These are phyloP conservation scores for Marasmius sp. DNA, from an alignment of 1,284 basidiomycete genomes.

Conservation along the genomic window DNA sequence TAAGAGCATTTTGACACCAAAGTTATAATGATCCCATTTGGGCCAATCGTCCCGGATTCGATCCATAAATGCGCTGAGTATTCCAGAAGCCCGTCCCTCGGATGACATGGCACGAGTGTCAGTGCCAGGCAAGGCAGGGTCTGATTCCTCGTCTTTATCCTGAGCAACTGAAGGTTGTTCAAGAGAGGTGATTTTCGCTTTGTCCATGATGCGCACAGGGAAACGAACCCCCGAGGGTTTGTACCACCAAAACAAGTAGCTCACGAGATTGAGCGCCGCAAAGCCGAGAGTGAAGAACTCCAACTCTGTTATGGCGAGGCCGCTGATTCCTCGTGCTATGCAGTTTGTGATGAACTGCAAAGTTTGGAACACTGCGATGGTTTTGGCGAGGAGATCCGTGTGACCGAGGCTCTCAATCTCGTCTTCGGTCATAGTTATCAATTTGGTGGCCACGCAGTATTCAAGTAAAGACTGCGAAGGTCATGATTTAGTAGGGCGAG, in stretches of 20 bases:
- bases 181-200: background rate
- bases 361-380: slow-evolving; percentile 28
- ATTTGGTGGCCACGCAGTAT: background rate
- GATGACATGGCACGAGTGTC: background rate
- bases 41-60: too few relatives aligned
- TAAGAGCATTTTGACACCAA: background rate
- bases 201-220: background rate
- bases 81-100: background rate
- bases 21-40: too few relatives aligned
- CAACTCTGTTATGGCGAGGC: slow-evolving; percentile 27
- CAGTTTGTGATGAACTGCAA: slow-evolving; percentile 32
- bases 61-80: too few relatives aligned
- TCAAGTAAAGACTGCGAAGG: background rate
- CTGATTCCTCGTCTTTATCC: background rate
- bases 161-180: background rate
- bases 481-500: background rate
- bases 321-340: slow-evolving; percentile 18
- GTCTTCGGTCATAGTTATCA: slow-evolving; percentile 13
- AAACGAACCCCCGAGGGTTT: slow-evolving; percentile 28
- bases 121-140: background rate
- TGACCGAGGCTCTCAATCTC: slow-evolving; percentile 31
- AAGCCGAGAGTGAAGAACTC: slow-evolving; percentile 32
- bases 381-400: slow-evolving; percentile 27
- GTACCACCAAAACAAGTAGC: slow-evolving; percentile 33
- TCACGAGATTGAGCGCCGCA: slow-evolving; percentile 23